These are phyloP conservation scores for Grifola frondosa DNA, from an alignment of 1,284 basidiomycete species.

Conservation along the genomic window DNA sequence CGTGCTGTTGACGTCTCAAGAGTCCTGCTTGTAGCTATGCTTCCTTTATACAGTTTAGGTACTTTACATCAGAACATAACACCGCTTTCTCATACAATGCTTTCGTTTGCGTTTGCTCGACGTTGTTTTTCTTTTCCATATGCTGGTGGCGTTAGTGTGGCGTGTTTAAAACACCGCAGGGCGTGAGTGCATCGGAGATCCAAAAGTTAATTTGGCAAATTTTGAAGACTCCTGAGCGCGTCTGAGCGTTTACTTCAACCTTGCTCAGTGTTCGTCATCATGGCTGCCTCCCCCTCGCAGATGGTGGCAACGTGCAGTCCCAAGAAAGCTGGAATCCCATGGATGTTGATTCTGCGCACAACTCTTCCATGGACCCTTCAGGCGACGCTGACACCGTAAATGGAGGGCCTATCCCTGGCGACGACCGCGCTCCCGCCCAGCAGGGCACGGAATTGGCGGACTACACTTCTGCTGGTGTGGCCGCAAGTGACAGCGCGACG, in stretches of 20 bases:
- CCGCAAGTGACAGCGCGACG: slow-evolving; percentile 17
- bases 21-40: background rate
- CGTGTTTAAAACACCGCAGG: too few species aligned
- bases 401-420: slow-evolving; percentile 38
- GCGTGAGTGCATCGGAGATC: too few species aligned
- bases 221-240: too few species aligned
- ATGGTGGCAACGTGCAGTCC: slow-evolving; percentile 30
- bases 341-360: slow-evolving; percentile 45
- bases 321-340: slow-evolving; percentile 54
- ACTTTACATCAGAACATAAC: too few species aligned
- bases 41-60: too few species aligned
- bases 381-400: slow-evolving; percentile 45
- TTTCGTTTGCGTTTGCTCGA: too few species aligned
- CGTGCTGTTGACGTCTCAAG: background rate
- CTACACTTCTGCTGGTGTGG: slow-evolving; percentile 37
- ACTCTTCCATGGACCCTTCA: slow-evolving; percentile 46
- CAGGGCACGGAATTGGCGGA: slow-evolving; percentile 48
- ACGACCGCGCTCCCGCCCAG: slow-evolving; percentile 33
- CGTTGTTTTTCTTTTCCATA: too few species aligned
- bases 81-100: too few species aligned
- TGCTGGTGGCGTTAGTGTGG: too few species aligned
- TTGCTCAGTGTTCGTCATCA: slow-evolving; percentile 24
- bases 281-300: slow-evolving; percentile 50
- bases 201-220: too few species aligned
- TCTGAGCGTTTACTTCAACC: background rate